Evolutionary conservation across 306 rosid genomes (phyloP).

Genomic region (Hippophae rhamnoides): DNA sequence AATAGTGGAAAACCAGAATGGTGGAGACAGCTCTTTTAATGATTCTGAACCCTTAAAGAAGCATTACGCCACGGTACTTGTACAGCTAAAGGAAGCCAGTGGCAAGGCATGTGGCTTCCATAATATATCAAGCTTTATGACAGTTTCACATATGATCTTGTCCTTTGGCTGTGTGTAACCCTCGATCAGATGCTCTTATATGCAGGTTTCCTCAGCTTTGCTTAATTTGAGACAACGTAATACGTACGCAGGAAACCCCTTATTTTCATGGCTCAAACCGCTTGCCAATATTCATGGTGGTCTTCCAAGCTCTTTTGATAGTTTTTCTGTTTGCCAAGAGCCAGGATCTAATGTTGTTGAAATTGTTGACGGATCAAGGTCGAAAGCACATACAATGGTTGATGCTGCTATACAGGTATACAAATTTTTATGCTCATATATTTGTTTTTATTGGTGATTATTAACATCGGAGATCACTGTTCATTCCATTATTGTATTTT

Average conservation of each 20-base stretch:
- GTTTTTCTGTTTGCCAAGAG: constrained; percentile 41
- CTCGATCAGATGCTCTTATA: constrained; percentile 16
- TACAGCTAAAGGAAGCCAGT: constrained; percentile 97
- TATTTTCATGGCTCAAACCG: constrained; percentile 44
- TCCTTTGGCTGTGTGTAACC: constrained; percentile 15
- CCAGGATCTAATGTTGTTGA: constrained; percentile 51
- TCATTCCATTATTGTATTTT: neutral
- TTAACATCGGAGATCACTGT: neutral
- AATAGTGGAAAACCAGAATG: constrained; percentile 48
- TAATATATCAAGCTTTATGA: constrained; percentile 17
- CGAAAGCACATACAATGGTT: constrained; percentile 64
- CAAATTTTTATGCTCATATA: neutral
- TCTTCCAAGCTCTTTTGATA: constrained; percentile 38
- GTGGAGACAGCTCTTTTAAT: constrained; percentile 40
- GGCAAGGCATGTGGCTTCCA: constrained; percentile 97
- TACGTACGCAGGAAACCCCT: constrained; percentile 44
- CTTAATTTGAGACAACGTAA: constrained; percentile 68
- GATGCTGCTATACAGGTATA: constrained; percentile 81
- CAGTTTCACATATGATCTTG: constrained; percentile 8
- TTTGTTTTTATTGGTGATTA: neutral
- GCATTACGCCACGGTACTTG: constrained; percentile 84
- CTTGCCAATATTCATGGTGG: constrained; percentile 32
- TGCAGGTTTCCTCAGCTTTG: constrained; percentile 71
- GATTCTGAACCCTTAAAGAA: constrained; percentile 53
- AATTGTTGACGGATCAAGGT: constrained; percentile 57